phyloP scores from a whole-genome alignment of 306 rosid genomes.

The Herpetospermum pedunculosum region DNA sequence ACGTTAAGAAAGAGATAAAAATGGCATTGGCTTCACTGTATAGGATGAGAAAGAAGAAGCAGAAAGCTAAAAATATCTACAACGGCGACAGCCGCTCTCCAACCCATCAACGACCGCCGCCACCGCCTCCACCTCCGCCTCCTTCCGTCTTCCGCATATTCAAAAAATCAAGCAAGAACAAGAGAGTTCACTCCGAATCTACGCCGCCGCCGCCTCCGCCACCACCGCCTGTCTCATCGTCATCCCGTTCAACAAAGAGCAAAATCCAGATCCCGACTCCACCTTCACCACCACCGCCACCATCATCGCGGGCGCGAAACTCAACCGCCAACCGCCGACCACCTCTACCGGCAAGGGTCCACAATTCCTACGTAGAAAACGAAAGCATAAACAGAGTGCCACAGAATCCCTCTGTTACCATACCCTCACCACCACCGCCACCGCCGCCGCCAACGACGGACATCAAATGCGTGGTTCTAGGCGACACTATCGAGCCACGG shows the following conservation, averaged over 20 bases:
- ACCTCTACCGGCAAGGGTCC: slow-evolving; percentile 43
- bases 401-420: slow-evolving; percentile 44
- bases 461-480: slow-evolving; percentile 26
- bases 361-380: slow-evolving; percentile 10
- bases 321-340: slow-evolving; percentile 23
- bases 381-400: slow-evolving; percentile 17
- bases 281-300: slow-evolving; percentile 18
- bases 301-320: slow-evolving; percentile 7
- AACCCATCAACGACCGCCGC: slow-evolving; percentile 24
- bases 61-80: slow-evolving; percentile 13
- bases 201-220: slow-evolving; percentile 26
- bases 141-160: slow-evolving; percentile 63
- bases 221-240: slow-evolving; percentile 15
- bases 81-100: slow-evolving; percentile 10
- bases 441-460: slow-evolving; percentile 48
- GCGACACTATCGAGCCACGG: slow-evolving; percentile 39
- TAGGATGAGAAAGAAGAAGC: slow-evolving; percentile 48
- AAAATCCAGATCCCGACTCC: slow-evolving; percentile 24
- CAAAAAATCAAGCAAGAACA: slow-evolving; percentile 48
- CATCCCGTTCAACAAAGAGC: slow-evolving; percentile 26
- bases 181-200: slow-evolving; percentile 49
- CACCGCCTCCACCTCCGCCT: slow-evolving; percentile 50
- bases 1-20: slow-evolving; percentile 34
- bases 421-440: slow-evolving; percentile 48
- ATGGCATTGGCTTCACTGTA: slow-evolving; percentile 62